These are phyloP conservation scores for Bacidia rubella DNA, from an alignment of 495 filamentous ascomycete species.

Conservation along the genomic window DNA sequence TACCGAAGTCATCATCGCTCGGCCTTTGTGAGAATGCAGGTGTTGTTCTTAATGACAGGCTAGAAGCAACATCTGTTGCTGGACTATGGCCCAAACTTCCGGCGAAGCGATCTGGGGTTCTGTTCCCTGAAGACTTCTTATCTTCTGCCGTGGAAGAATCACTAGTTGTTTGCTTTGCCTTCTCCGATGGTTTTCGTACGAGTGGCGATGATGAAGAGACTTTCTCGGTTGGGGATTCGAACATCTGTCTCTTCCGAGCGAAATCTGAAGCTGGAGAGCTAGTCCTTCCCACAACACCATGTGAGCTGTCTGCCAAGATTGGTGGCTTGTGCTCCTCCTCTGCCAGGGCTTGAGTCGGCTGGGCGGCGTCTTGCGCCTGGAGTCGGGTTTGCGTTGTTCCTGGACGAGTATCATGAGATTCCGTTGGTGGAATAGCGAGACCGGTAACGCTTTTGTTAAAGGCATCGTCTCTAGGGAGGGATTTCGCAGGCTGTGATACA, in stretches of 20 bases:
- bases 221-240: neutral
- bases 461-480: no score
- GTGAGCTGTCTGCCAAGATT: neutral
- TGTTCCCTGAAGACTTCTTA: neutral
- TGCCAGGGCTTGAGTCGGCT: neutral
- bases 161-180: neutral
- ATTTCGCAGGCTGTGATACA: no score
- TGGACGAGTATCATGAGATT: no score
- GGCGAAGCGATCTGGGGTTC: neutral
- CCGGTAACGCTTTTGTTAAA: no score
- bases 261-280: conserved; percentile 1
- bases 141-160: neutral
- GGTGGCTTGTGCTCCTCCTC: neutral
- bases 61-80: neutral
- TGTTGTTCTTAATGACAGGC: neutral
- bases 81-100: neutral
- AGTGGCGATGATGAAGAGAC: neutral
- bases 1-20: neutral
- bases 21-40: neutral
- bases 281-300: neutral
- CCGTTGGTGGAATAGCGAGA: no score
- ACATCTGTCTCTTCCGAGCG: conserved; percentile 6
- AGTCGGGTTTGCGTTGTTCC: no score
- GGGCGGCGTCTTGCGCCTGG: no score
- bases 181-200: neutral